Conservation (phyloP, 1,139 yeast species). For the Taphrina deformans region DNA sequence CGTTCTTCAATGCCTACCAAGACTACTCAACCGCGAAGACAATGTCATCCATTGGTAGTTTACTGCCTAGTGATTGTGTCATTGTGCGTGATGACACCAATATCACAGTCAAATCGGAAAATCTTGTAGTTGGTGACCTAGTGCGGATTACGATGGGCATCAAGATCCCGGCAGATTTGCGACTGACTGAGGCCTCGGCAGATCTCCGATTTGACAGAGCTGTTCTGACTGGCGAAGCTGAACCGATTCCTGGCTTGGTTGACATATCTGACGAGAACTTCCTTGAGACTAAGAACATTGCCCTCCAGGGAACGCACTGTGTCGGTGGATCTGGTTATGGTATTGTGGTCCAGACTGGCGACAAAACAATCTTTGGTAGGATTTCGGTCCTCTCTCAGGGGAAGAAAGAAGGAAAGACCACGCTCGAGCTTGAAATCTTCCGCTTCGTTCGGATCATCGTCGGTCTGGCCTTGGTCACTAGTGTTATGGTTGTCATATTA, state of each 20-base stretch:
- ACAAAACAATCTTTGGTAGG: constrained; percentile 54
- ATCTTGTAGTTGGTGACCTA: constrained; percentile 79
- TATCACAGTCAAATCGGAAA: constrained; percentile 62
- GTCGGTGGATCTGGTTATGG: constrained; percentile 55
- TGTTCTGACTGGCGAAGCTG: constrained; percentile 57
- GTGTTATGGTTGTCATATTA: constrained; percentile 50
- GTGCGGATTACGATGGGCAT: constrained; percentile 76
- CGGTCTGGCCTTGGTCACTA: constrained; percentile 48
- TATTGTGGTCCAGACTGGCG: constrained; percentile 53
- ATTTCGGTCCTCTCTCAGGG: constrained; percentile 51
- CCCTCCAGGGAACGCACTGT: constrained; percentile 55
- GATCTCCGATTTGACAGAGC: constrained; percentile 64
- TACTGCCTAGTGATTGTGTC: constrained; percentile 57
- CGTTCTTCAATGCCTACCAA: constrained; percentile 54
- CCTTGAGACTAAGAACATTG: constrained; percentile 52
- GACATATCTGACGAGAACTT: constrained; percentile 47
- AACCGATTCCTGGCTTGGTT: constrained; percentile 45
- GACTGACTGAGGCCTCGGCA: constrained; percentile 83
- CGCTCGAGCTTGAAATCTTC: constrained; percentile 52
- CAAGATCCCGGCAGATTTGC: constrained; percentile 87
- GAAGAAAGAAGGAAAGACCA: constrained; percentile 50
- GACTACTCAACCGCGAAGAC: constrained; percentile 55
- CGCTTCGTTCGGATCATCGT: constrained; percentile 51
- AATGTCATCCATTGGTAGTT: constrained; percentile 53
- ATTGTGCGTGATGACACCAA: constrained; percentile 67